Conservation (phyloP, 495 filamentous ascomycete species). For the Podospora bellae-mahoneyi region DNA sequence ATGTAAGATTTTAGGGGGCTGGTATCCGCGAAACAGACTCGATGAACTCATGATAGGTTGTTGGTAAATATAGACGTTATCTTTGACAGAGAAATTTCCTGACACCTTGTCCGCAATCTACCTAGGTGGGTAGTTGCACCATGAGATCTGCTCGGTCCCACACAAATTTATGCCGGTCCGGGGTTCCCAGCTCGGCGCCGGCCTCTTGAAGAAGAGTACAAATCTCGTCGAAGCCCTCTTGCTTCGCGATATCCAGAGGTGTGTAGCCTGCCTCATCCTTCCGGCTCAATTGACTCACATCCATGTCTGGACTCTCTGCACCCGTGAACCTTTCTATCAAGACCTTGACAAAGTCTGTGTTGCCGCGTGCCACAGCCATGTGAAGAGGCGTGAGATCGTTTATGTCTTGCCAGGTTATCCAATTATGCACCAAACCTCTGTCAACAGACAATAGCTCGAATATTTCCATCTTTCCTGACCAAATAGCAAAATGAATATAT, state of each 20-base stretch:
- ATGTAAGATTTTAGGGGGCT: no score
- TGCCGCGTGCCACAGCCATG: not conserved
- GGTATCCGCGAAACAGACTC: no score
- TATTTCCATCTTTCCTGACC: not conserved
- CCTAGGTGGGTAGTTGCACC: no score
- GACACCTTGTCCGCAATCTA: no score
- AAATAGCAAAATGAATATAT: not conserved
- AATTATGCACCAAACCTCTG: no score
- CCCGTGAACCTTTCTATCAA: not conserved
- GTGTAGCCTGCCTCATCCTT: not conserved
- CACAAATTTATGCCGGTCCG: not conserved
- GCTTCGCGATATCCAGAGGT: not conserved
- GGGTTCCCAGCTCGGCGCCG: not conserved
- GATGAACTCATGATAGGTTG: no score
- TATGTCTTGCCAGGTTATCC: not conserved
- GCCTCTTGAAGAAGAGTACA: not conserved
- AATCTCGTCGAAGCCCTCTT: not conserved
- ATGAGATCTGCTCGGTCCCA: not conserved
- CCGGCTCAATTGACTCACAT: not conserved
- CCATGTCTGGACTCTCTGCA: not conserved
- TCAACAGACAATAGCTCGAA: not conserved
- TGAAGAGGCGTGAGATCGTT: not conserved
- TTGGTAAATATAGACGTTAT: no score
- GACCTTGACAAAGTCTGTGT: not conserved
- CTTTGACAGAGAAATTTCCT: no score